A percentile compares a stretch with the other conserved stretches of the same genome.
Evolutionary conservation across 1,139 yeast genomes (phyloP).

Genomic region (Wickerhamiella pararugosa): DNA sequence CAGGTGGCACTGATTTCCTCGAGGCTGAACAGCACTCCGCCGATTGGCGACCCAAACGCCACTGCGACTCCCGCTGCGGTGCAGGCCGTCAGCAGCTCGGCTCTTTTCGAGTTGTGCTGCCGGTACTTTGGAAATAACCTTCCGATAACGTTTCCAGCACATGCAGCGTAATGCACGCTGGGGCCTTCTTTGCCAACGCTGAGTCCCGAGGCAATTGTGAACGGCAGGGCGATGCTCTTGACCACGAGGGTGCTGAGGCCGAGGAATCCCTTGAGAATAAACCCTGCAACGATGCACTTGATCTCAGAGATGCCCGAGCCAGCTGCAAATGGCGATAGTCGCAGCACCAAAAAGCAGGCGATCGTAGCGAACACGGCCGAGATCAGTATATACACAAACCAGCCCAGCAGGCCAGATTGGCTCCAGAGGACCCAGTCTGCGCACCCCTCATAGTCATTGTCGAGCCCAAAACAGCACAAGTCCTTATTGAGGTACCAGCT

Average conservation of each 20-base stretch:
- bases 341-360: slow-evolving; percentile 55
- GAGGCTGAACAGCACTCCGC: slow-evolving; percentile 77
- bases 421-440: slow-evolving; percentile 27
- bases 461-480: slow-evolving; percentile 64
- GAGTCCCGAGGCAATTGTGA: slow-evolving; percentile 71
- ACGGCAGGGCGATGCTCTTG: slow-evolving; percentile 69
- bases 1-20: slow-evolving; percentile 66
- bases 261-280: slow-evolving; percentile 62
- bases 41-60: slow-evolving; percentile 89
- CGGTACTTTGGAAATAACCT: slow-evolving; percentile 34
- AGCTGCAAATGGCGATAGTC: slow-evolving; percentile 79
- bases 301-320: slow-evolving; percentile 97
- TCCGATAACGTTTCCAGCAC: slow-evolving; percentile 59
- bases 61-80: slow-evolving; percentile 89
- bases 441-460: slow-evolving; percentile 23
- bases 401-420: slow-evolving; percentile 31
- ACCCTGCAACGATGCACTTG: slow-evolving; percentile 89
- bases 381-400: slow-evolving; percentile 41
- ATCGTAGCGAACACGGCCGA: slow-evolving; percentile 47
- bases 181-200: slow-evolving; percentile 82
- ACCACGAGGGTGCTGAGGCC: slow-evolving; percentile 58
- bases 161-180: slow-evolving; percentile 72
- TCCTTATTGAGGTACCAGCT: slow-evolving; percentile 57
- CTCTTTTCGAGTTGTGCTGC: slow-evolving; percentile 27
- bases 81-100: slow-evolving; percentile 67